Evolutionary conservation across 768 basidiomycete genomes (phyloP).

Genomic region (Udeniomyces megalosporus): DNA sequence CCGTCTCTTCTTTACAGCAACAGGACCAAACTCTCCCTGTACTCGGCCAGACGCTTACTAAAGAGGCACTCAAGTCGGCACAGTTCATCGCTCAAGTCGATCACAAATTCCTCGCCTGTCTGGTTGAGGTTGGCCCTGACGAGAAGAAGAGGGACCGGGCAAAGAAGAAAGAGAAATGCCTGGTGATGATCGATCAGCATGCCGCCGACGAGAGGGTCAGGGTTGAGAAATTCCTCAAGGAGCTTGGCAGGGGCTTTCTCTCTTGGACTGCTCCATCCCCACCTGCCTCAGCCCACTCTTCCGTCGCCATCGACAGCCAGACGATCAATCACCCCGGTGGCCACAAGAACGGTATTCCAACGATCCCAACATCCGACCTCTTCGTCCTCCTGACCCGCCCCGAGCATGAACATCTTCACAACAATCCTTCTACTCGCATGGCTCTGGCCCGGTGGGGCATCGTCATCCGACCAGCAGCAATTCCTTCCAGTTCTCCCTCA

Average conservation of each 20-base stretch:
- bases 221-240: slow-evolving; percentile 63
- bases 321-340: no score
- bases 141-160: not conserved
- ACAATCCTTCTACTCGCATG: not conserved
- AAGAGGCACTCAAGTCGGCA: slow-evolving; percentile 38
- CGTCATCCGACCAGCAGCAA: not conserved
- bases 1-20: no score
- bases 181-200: slow-evolving; percentile 88
- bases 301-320: no score
- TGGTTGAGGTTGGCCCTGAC: slow-evolving; percentile 17
- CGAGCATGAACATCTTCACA: not conserved
- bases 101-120: slow-evolving; percentile 70
- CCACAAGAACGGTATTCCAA: not conserved
- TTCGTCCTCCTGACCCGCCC: slow-evolving; percentile 1
- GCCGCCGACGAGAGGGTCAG: slow-evolving; percentile 94
- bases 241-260: slow-evolving; percentile 49
- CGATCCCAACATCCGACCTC: not conserved
- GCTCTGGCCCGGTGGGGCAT: slow-evolving; percentile 11
- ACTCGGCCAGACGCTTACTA: no score
- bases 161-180: slow-evolving; percentile 19
- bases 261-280: not conserved
- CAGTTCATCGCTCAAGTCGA: slow-evolving; percentile 71
- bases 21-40: not conserved
- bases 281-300: no score
- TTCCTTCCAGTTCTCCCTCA: no score